Evolutionary conservation across 164 flowering plant species (phyloP), one percentile per base, ranked within the genome.

Genomic region (Vitis labrusca): DNA sequence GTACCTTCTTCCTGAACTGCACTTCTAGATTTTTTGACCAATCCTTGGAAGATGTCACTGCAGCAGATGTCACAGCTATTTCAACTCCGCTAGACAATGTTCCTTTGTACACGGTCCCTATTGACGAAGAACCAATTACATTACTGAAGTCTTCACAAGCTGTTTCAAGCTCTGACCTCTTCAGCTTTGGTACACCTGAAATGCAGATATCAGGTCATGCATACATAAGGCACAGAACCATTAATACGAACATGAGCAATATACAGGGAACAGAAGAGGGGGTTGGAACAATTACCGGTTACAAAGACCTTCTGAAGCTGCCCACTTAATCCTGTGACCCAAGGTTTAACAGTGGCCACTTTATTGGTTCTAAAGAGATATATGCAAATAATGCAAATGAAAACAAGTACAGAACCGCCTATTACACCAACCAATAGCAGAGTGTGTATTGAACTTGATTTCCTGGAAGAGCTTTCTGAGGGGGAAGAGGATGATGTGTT

Each of bases 241-340:
- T n/a, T 10, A 60, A 53, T 23, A 50, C 12, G 37, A 27, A 51
- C 29, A 69, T 29, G 15, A 59, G 56, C 8, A 14, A 30, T 51
- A 37, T 16, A 1, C 47, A 50, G 3, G n/a, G 5, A 59, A 11
- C 5, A 59, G 32, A 37, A 5, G 61, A 14, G 61, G 14, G 14
- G n/a, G 16, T 13, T 14, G 56, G 66, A 64, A 79, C 59, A 75
- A 19, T 75, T 73, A 91, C 98, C 98, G 50, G 92, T 91, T 64
- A 89, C 80, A 71, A 94, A 85, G 66, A 96, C 97, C 71, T 84
- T 90, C 81, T 84, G 96, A 72, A 94, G 88, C 84, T 91, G 97
- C 63, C 94, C 97, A 69, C 97, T 94, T 73, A 94, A 78, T 47
- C 98, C 97, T 52, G 97, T 90, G 29, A 85, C 81, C 97, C 97